Base-by-base conservation (phyloP, 352 stramenopile genomes). In the Peronospora farinosa region DNA sequence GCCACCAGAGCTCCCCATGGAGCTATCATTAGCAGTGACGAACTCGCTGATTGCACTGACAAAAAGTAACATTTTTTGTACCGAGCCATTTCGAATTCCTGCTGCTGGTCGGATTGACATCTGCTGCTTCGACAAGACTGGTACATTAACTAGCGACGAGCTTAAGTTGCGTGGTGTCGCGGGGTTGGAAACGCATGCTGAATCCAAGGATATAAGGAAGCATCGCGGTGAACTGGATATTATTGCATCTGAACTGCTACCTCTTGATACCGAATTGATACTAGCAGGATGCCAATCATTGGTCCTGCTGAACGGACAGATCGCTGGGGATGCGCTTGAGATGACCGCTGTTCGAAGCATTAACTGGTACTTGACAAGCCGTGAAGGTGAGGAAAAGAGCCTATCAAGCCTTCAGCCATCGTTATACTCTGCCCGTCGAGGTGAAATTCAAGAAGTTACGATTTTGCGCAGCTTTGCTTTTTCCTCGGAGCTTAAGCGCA, bases 121-220 rank as follows among this genome's bases (percentile, higher is more conserved):
- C 50, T 98, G 95, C 58, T 92, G 95, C 31, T 99, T 99, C 57
- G 96, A 99, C 68, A 99, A 99, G 68, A 99, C 96, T 11, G 97
- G 97, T 21, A 99, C 96, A n/a, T 70, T 99, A 43, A 99, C 96
- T 0, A 98, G 84, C 15, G 96, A 99, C 70, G 84, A 97, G 56
- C 83, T 99, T 39, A 92, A 86, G 21, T 67, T 97, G 3, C 78
- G 90, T 47, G 96, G 96, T 40, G 90, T 98, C 1, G 84, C 91
- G 0, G 87, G 84, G n/a, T 73, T 91, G 44, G 77, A 92, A 57
- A 68, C 69, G 5, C 76, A 60, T 28, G 50, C 58, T 30, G 50
- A 84, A 38, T 68, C 40, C 0, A 52, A 54, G 17, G 60, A 57
- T 7, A 67, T 38, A 32, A 55, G 68, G 47, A 80, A 88, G 6